These are phyloP conservation scores for Penicillium sclerotigenum DNA, from an alignment of 2,329 filamentous ascomycete species.

Conservation along the genomic window DNA sequence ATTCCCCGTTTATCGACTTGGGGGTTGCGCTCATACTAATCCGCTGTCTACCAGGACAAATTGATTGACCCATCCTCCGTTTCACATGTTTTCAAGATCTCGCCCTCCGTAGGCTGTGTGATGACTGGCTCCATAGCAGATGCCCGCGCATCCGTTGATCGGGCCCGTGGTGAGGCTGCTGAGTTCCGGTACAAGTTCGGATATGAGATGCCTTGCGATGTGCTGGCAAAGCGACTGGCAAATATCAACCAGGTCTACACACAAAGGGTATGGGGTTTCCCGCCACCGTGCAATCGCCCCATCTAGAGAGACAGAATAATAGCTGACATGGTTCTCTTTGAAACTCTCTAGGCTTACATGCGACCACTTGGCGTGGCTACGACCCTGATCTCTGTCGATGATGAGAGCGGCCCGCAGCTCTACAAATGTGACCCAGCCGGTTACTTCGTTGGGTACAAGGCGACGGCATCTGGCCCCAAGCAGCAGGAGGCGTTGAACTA, in stretches of 20 bases:
- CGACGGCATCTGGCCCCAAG: slow-evolving; percentile 93
- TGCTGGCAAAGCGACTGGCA: slow-evolving; percentile 89
- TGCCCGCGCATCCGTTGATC: slow-evolving; percentile 85
- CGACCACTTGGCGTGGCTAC: slow-evolving; percentile 92
- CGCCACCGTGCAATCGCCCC: neutral
- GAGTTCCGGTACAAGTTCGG: slow-evolving; percentile 98
- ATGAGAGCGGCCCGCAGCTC: slow-evolving; percentile 86
- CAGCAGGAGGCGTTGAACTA: slow-evolving; percentile 98
- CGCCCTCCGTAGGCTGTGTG: slow-evolving; percentile 92
- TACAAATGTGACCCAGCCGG: slow-evolving; percentile 98
- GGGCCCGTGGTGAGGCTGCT: slow-evolving; percentile 90
- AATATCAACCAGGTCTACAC: slow-evolving; percentile 99
- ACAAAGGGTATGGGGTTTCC: slow-evolving; percentile 67
- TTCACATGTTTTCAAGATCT: slow-evolving; percentile 95
- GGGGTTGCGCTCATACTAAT: slow-evolving; percentile 14
- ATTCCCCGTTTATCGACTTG: neutral
- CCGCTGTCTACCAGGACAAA: slow-evolving; percentile 69
- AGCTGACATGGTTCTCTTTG: slow-evolving; percentile 1
- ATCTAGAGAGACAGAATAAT: neutral
- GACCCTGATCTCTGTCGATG: slow-evolving; percentile 90
- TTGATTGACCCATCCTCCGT: slow-evolving; percentile 96
- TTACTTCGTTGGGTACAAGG: slow-evolving; percentile 98
- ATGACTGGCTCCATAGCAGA: slow-evolving; percentile 99
- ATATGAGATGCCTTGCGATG: slow-evolving; percentile 99
- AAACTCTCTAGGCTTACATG: slow-evolving; percentile 75